These are phyloP conservation scores for Aspergillus brasiliensis DNA, from an alignment of 2,329 filamentous ascomycete genomes.

Conservation along the genomic window DNA sequence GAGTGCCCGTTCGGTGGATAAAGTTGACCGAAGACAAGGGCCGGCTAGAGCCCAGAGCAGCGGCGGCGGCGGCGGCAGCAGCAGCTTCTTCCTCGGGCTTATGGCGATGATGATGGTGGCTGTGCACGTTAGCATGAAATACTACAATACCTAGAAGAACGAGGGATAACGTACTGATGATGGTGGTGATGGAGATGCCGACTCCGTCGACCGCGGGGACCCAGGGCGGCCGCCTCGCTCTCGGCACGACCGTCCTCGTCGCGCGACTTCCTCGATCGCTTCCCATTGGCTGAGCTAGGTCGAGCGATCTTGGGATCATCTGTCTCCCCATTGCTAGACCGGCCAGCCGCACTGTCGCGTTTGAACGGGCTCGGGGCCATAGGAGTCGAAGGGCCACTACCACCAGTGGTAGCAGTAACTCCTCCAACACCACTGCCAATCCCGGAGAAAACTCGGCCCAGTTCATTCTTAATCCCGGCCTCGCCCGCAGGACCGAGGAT, in stretches of 20 bases:
- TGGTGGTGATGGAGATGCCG: slow-evolving; percentile 60
- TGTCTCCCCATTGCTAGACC: slow-evolving; percentile 45
- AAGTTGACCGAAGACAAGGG: slow-evolving; percentile 28
- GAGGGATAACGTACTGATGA: slow-evolving; percentile 51
- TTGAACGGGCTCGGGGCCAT: slow-evolving; percentile 55
- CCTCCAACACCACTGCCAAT: slow-evolving; percentile 72
- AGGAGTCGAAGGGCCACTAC: slow-evolving; percentile 58
- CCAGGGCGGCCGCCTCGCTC: slow-evolving; percentile 66
- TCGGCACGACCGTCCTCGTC: slow-evolving; percentile 71
- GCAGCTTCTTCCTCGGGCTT: slow-evolving; percentile 53
- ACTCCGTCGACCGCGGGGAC: slow-evolving; percentile 66
- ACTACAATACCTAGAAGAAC: background rate
- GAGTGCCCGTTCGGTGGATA: slow-evolving; percentile 33
- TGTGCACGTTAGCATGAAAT: slow-evolving; percentile 25
- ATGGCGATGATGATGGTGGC: slow-evolving; percentile 58
- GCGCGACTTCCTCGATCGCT: slow-evolving; percentile 68
- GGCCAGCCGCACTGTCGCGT: slow-evolving; percentile 49
- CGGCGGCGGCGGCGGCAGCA: slow-evolving; percentile 13
- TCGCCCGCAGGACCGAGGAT: slow-evolving; percentile 77
- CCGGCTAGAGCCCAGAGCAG: slow-evolving; percentile 28
- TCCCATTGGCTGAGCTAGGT: slow-evolving; percentile 53
- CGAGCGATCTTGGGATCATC: slow-evolving; percentile 47
- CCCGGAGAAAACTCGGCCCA: slow-evolving; percentile 93
- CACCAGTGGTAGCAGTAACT: slow-evolving; percentile 50
- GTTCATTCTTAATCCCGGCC: slow-evolving; percentile 90